These are phyloP conservation scores for Mesotaenium endlicherianum DNA, from an alignment of 139 green algal genomes.

Conservation along the genomic window DNA sequence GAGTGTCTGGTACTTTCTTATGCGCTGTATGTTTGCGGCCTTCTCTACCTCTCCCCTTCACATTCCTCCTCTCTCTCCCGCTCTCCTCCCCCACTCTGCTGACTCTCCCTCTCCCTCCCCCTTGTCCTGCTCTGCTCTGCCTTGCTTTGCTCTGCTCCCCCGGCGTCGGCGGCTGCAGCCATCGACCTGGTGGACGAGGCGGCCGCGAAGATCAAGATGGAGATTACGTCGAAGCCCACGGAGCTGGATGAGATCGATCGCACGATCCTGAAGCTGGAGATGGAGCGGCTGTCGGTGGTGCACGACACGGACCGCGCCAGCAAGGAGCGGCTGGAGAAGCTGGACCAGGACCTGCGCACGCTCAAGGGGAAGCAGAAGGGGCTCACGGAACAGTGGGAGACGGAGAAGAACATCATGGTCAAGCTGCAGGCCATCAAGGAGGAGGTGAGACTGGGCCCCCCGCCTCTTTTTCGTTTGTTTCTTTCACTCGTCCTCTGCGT, in stretches of 20 bases:
- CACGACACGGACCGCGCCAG: slow-evolving; percentile 69
- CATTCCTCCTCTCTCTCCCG: neutral
- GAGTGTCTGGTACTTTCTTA: too few relatives aligned
- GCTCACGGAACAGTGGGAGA: slow-evolving; percentile 76
- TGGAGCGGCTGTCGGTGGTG: slow-evolving; percentile 83
- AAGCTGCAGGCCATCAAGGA: slow-evolving; percentile 77
- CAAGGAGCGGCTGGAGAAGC: slow-evolving; percentile 63
- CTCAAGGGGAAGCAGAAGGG: slow-evolving; percentile 78
- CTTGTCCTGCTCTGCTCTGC: too few relatives aligned
- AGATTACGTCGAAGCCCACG: slow-evolving; percentile 96
- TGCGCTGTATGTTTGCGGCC: too few relatives aligned
- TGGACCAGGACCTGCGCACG: slow-evolving; percentile 75
- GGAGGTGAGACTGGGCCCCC: too few relatives aligned
- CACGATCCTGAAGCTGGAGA: slow-evolving; percentile 86
- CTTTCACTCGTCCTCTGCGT: neutral
- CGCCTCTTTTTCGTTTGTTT: neutral
- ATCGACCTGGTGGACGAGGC: slow-evolving; percentile 96
- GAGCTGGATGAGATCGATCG: slow-evolving; percentile 93
- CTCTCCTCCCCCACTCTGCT: neutral
- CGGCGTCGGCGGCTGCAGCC: slow-evolving; percentile 31
- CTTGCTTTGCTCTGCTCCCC: too few relatives aligned
- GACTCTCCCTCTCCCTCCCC: neutral
- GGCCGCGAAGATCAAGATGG: slow-evolving; percentile 98
- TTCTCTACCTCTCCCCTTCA: too few relatives aligned
- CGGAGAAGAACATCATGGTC: slow-evolving; percentile 66